phyloP scores from a whole-genome alignment of 1,284 basidiomycete genomes.

The Puccinia coronata region DNA sequence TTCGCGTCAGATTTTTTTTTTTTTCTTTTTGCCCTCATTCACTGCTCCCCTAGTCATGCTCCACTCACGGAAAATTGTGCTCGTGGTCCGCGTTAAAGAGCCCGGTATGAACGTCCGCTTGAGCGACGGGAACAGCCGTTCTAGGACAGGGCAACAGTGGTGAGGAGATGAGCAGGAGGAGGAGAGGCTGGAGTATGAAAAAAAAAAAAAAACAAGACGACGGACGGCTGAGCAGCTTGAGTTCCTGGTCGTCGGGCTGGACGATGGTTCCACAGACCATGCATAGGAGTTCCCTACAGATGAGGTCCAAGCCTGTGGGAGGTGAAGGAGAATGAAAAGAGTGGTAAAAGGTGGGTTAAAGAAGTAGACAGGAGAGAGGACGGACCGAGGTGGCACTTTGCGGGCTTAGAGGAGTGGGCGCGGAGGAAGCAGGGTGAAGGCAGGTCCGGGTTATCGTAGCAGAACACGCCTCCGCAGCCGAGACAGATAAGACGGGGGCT shows the following conservation, averaged over 20 bases:
- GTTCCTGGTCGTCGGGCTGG: conserved; percentile 26
- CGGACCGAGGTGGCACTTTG: conserved; percentile 42
- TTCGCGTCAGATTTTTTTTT: background rate
- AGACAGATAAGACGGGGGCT: conserved; percentile 29
- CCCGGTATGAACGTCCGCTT: conserved; percentile 27
- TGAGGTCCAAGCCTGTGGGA: conserved; percentile 21
- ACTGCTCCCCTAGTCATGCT: background rate
- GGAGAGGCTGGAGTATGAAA: background rate
- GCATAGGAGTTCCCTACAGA: conserved; percentile 43
- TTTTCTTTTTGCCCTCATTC: background rate
- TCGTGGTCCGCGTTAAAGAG: conserved; percentile 40
- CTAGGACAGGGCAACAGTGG: background rate
- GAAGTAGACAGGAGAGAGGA: background rate
- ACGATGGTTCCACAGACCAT: conserved; percentile 40
- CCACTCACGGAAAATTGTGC: conserved; percentile 34
- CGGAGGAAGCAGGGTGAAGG: background rate
- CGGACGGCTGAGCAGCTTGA: conserved; percentile 31
- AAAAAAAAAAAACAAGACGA: background rate
- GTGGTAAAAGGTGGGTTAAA: background rate
- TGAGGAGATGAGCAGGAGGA: background rate
- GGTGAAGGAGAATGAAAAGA: background rate
- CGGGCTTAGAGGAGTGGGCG: background rate
- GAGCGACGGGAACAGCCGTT: conserved; percentile 12
- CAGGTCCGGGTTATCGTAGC: background rate
- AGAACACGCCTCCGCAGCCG: conserved; percentile 24